A percentile compares a stretch with the other conserved stretches of the same genome.
Conservation (phyloP, 352 stramenopile genomes). For the Pythium rhizo-oryzae region DNA sequence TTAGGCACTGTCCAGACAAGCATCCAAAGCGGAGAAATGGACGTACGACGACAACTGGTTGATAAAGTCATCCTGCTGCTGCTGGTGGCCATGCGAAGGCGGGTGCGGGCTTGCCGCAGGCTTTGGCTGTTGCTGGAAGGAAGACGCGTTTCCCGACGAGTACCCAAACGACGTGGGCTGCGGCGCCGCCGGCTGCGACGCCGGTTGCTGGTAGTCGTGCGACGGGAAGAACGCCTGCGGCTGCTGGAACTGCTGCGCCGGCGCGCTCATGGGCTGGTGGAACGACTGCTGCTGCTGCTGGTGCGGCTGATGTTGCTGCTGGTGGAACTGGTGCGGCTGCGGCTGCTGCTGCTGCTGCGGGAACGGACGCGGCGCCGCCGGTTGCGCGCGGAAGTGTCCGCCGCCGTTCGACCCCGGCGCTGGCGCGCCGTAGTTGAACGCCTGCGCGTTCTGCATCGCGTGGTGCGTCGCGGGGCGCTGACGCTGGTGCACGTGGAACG, state of each 20-base stretch:
- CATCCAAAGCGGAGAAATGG: background rate
- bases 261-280: slow-evolving; percentile 23
- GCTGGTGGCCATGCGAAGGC: slow-evolving; percentile 17
- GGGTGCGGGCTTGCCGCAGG: slow-evolving; percentile 1
- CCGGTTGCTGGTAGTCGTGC: slow-evolving; percentile 29
- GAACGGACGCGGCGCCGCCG: slow-evolving; percentile 25
- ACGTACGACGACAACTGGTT: slow-evolving; percentile 49
- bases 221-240: slow-evolving; percentile 21
- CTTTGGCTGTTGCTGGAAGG: slow-evolving; percentile 21
- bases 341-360: slow-evolving; percentile 16
- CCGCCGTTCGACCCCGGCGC: background rate
- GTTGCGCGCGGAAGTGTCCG: slow-evolving; percentile 25
- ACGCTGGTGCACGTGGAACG: slow-evolving; percentile 41
- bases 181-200: slow-evolving; percentile 26
- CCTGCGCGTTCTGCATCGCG: slow-evolving; percentile 22
- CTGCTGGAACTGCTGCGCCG: slow-evolving; percentile 20
- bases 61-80: slow-evolving; percentile 65
- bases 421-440: slow-evolving; percentile 24
- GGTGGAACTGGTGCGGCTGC: slow-evolving; percentile 13
- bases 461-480: slow-evolving; percentile 27
- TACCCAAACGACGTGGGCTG: slow-evolving; percentile 27
- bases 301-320: slow-evolving; percentile 12
- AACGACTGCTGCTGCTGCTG: slow-evolving; percentile 16
- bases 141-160: slow-evolving; percentile 9
- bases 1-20: background rate